Base-by-base conservation (phyloP, 306 rosid species). In the Glycine soja region DNA sequence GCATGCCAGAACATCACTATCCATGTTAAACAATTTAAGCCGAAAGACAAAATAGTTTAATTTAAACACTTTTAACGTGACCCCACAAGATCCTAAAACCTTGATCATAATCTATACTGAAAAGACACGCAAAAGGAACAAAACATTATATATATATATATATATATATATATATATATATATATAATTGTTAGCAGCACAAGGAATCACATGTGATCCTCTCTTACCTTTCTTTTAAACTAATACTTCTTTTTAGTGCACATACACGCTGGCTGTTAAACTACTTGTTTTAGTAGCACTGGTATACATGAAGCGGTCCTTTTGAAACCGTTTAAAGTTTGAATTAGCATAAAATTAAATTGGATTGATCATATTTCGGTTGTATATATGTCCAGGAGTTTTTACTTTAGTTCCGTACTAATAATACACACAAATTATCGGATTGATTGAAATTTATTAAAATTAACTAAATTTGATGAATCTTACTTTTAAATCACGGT, bases 51-150 rank as follows among this genome's bases (percentile, higher is more conserved):
- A 77, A 48, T 73, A 84, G 79, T 34, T 74, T 67, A 79, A 66
- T 70, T 79, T 58, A 85, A 88, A 65, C 75, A 54, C 76, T 13
- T 18, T 34, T 7, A 47, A 13, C 40, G 76, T 53, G 80, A 74
- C 86, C 90, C 91, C 89, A 90, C 87, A 66, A 76, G 81, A 83
- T 90, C 82, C 47, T 64, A 54, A 62, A 81, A 70, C 53, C 67
- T 76, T 71, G 69, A 93, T 91, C 97, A 85, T 75, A 79, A 90
- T 91, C 95, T 88, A 54, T 8, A 51, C 5, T 73, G 90, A 88
- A 87, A 85, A 73, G 89, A 81, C 91, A 76, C 81, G 56, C 79
- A 38, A 82, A 81, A 77, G 59, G 69, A 74, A 57, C 78, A 71
- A 75, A 70, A 66, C 15, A 7, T 52, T 16, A 40, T 53, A 36